Conservation (phyloP, 805 yeast genomes). For the Yarrowia sp. region DNA sequence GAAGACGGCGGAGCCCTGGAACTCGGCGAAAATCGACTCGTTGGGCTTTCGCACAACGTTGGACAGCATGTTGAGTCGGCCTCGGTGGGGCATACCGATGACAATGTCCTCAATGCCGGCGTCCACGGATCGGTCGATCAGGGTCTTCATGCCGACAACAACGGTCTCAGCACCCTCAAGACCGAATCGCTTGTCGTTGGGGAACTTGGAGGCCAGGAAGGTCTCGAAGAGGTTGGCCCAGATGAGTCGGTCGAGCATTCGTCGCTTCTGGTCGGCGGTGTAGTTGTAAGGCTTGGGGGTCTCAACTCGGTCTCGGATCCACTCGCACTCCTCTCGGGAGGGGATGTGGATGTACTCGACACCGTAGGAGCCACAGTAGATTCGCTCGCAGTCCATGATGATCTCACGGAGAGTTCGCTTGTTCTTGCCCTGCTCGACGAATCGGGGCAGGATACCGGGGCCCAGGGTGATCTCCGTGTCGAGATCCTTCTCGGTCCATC, state of each 20-base stretch:
- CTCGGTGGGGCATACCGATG: constrained; percentile 99
- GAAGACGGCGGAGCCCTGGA: constrained; percentile 82
- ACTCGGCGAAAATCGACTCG: constrained; percentile 95
- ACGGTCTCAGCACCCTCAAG: constrained; percentile 97
- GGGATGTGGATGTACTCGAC: constrained; percentile 96
- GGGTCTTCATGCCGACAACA: constrained; percentile 94
- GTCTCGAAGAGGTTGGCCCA: constrained; percentile 96
- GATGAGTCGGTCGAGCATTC: constrained; percentile 90
- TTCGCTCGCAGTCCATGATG: constrained; percentile 70
- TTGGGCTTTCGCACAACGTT: constrained; percentile 98
- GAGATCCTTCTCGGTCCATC: constrained; percentile 83
- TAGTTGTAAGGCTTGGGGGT: constrained; percentile 84
- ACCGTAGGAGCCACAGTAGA: constrained; percentile 88
- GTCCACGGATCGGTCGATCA: constrained; percentile 84
- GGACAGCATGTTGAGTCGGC: constrained; percentile 95
- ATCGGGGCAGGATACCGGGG: constrained; percentile 95
- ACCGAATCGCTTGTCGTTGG: constrained; percentile 98
- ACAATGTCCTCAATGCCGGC: constrained; percentile 93
- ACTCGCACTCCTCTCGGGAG: constrained; percentile 90
- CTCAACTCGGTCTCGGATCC: constrained; percentile 97
- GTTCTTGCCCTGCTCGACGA: constrained; percentile 62
- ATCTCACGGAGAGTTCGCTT: constrained; percentile 76
- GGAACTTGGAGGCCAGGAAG: constrained; percentile 91
- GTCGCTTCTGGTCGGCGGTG: constrained; percentile 87
- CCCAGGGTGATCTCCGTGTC: constrained; percentile 84